A percentile compares a stretch with the other conserved stretches of the same genome.
These are phyloP conservation scores for Psilocybe sp. DNA, from an alignment of 768 basidiomycete species.

Conservation along the genomic window DNA sequence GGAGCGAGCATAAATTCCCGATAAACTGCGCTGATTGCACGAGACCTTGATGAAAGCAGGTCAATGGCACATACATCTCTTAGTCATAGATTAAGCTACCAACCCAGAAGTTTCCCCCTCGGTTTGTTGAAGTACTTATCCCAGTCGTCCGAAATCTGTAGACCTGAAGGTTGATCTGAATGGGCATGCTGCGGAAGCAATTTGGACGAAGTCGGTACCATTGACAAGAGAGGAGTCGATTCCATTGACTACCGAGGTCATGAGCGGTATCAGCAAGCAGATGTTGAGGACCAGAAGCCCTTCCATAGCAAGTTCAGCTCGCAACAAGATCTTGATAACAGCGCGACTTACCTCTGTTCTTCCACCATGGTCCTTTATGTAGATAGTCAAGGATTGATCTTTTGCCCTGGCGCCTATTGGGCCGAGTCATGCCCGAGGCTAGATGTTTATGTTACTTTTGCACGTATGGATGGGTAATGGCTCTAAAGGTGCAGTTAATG, in stretches of 20 bases:
- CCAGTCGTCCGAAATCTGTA: conserved; percentile 68
- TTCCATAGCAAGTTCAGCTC: conserved; percentile 15
- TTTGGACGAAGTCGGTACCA: conserved; percentile 19
- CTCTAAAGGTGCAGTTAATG: too few species aligned
- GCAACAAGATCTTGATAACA: background rate
- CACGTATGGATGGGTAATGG: too few species aligned
- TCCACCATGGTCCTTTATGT: conserved; percentile 59
- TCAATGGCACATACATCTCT: background rate
- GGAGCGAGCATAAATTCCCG: conserved; percentile 56
- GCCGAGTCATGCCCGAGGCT: too few species aligned
- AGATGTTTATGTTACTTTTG: too few species aligned
- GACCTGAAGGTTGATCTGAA: conserved; percentile 36
- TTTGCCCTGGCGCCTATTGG: too few species aligned
- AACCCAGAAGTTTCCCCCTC: conserved; percentile 46
- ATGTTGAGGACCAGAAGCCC: conserved; percentile 61
- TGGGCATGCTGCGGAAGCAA: conserved; percentile 1
- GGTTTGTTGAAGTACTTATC: conserved; percentile 53
- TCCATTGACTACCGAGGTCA: conserved; percentile 65
- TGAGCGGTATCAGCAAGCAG: conserved; percentile 54
- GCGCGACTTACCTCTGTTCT: conserved; percentile 44
- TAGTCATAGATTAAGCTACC: background rate
- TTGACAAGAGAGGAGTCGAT: conserved; percentile 66
- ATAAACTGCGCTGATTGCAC: conserved; percentile 65
- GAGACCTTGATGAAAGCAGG: conserved; percentile 40
- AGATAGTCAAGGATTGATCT: conserved; percentile 55